Conservation (phyloP, 1,139 yeast species). For the Scheffersomyces stambukii region DNA sequence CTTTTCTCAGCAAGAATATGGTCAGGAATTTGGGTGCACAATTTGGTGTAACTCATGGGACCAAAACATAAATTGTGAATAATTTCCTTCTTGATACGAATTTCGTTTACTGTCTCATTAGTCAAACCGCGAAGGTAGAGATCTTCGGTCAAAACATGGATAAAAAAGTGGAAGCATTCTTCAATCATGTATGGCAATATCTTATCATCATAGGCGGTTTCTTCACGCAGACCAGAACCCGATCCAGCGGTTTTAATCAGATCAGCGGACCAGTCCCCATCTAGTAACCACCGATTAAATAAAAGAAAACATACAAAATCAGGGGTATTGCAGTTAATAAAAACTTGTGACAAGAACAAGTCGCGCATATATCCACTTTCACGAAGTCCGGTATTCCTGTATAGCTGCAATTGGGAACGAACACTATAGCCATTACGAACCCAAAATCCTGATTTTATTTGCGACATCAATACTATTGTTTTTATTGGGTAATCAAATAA, state of each 20-base stretch:
- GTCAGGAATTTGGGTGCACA: conserved; percentile 70
- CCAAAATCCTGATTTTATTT: conserved; percentile 57
- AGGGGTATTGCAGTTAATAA: conserved; percentile 56
- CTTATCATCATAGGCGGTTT: conserved; percentile 34
- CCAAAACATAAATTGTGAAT: conserved; percentile 77
- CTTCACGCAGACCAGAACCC: not conserved
- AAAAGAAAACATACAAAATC: conserved; percentile 55
- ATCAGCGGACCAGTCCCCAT: conserved; percentile 42
- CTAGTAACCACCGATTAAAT: conserved; percentile 67
- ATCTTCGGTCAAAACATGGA: conserved; percentile 68
- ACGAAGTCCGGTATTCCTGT: conserved; percentile 75
- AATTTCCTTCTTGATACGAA: conserved; percentile 62
- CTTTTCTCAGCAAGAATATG: conserved; percentile 66
- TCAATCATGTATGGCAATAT: conserved; percentile 64
- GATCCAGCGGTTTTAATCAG: not conserved
- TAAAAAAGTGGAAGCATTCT: conserved; percentile 70
- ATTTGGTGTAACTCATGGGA: conserved; percentile 66
- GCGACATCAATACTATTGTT: conserved; percentile 56
- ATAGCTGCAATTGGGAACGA: conserved; percentile 73
- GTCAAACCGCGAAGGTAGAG: conserved; percentile 50
- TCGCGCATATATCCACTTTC: conserved; percentile 83
- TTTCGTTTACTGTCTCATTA: conserved; percentile 48
- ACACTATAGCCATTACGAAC: conserved; percentile 64
- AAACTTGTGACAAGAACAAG: conserved; percentile 65
- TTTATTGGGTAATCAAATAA: conserved; percentile 75